Percentiles rank a stretch among this genome's conserved stretches.
Conservation (phyloP, 306 rosid species). For the Sindora glabra region DNA sequence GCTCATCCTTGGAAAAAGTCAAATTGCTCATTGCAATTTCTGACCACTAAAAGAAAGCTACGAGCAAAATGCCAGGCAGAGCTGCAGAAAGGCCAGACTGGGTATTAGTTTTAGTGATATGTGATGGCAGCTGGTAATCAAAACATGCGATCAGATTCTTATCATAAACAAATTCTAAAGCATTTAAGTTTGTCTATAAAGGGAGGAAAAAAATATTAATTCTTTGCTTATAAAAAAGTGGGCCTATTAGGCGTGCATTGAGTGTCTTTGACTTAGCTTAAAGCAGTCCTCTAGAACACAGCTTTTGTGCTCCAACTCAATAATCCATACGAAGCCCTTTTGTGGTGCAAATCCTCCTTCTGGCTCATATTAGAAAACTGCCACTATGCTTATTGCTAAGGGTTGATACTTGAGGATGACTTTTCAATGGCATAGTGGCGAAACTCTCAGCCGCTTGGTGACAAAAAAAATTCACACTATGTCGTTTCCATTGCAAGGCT, state of each 20-base stretch:
- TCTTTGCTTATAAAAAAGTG: no score
- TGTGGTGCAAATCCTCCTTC: not conserved
- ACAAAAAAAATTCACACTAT: constrained; percentile 5
- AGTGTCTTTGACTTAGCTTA: constrained; percentile 14
- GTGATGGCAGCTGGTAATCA: constrained; percentile 25
- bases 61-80: not conserved
- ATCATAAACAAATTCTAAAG: not conserved
- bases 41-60: not conserved
- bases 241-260: constrained; percentile 33
- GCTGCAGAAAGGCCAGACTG: not conserved
- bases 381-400: constrained; percentile 7
- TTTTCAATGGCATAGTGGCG: constrained; percentile 10
- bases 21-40: no score
- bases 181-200: constrained; percentile 11
- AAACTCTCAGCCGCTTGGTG: constrained; percentile 12
- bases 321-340: constrained; percentile 23
- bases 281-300: constrained; percentile 25
- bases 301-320: constrained; percentile 63
- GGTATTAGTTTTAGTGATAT: not conserved
- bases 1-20: no score
- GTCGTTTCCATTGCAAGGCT: constrained; percentile 23
- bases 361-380: not conserved
- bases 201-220: not conserved
- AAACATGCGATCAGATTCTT: constrained; percentile 2
- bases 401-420: not conserved